A percentile compares a stretch with the other conserved stretches of the same genome.
phyloP scores from a whole-genome alignment of 2,329 filamentous ascomycete species.

The Biscogniauxia mediterranea region DNA sequence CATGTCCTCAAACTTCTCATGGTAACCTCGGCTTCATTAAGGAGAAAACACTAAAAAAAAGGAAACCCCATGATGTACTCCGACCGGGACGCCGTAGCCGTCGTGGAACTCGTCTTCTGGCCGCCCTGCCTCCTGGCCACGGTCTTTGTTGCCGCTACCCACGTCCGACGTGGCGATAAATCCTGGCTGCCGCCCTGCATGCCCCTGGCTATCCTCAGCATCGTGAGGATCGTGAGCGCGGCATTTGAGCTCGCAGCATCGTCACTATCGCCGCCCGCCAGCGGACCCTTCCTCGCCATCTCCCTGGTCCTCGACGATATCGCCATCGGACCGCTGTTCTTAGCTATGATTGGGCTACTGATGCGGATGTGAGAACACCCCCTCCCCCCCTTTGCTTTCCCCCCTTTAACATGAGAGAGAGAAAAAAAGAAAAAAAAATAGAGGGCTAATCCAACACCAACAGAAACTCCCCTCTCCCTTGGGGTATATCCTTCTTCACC shows the following conservation, averaged over 20 bases:
- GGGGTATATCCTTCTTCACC: background rate
- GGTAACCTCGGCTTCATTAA: background rate
- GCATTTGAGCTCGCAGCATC: background rate
- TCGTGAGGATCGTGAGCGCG: background rate
- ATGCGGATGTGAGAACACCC: background rate
- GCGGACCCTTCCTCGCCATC: too few species aligned
- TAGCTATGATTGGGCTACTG: background rate
- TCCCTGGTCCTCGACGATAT: slow-evolving; percentile 1
- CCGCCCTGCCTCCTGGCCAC: background rate
- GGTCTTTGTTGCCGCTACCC: background rate
- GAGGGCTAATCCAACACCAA: background rate
- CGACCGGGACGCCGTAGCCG: background rate
- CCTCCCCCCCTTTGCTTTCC: background rate
- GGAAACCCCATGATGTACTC: background rate
- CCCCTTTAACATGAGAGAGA: too few species aligned
- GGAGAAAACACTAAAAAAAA: background rate
- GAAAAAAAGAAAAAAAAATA: background rate
- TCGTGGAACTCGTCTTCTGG: slow-evolving; percentile 2
- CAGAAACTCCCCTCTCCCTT: slow-evolving; percentile 1
- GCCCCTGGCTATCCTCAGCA: background rate
- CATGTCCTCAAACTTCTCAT: too few species aligned
- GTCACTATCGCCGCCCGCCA: too few species aligned
- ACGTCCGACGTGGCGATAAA: background rate
- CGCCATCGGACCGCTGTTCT: background rate
- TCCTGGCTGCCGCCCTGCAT: background rate